A percentile compares a stretch with the other conserved stretches of the same genome.
Conservation (phyloP, 495 filamentous ascomycete species). For the Penicilliopsis zonata region DNA sequence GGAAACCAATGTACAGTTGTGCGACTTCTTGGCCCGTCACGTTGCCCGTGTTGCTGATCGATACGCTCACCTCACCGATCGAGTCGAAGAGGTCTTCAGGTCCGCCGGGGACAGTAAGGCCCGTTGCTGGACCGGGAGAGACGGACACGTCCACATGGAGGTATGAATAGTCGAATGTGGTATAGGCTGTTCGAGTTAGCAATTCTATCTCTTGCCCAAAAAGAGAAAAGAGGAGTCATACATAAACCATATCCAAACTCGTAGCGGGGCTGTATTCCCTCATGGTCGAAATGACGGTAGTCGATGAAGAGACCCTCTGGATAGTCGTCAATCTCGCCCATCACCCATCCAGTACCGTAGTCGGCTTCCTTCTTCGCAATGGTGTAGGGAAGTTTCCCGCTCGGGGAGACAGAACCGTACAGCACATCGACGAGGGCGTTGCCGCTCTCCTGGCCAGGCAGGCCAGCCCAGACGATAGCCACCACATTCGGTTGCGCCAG, state of each 20-base stretch:
- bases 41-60: constrained; percentile 39
- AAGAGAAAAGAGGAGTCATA: neutral
- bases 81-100: constrained; percentile 46
- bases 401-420: constrained; percentile 59
- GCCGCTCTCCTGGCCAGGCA: constrained; percentile 76
- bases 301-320: constrained; percentile 36
- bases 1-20: constrained; percentile 42
- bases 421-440: constrained; percentile 61
- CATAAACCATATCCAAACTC: constrained; percentile 55
- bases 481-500: constrained; percentile 48
- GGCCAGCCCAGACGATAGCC: constrained; percentile 61
- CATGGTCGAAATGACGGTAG: constrained; percentile 50
- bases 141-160: constrained; percentile 2
- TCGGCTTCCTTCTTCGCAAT: constrained; percentile 57
- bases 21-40: constrained; percentile 44
- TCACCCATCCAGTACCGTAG: constrained; percentile 39
- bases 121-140: neutral
- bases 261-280: constrained; percentile 44
- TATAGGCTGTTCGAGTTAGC: constrained; percentile 36
- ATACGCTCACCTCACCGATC: constrained; percentile 35
- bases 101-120: constrained; percentile 36
- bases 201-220: neutral
- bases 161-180: constrained; percentile 43
- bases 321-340: neutral
- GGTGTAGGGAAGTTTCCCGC: constrained; percentile 66